Evolutionary conservation across 768 basidiomycete species (phyloP).

Genomic region (Suillus cothurnatus): DNA sequence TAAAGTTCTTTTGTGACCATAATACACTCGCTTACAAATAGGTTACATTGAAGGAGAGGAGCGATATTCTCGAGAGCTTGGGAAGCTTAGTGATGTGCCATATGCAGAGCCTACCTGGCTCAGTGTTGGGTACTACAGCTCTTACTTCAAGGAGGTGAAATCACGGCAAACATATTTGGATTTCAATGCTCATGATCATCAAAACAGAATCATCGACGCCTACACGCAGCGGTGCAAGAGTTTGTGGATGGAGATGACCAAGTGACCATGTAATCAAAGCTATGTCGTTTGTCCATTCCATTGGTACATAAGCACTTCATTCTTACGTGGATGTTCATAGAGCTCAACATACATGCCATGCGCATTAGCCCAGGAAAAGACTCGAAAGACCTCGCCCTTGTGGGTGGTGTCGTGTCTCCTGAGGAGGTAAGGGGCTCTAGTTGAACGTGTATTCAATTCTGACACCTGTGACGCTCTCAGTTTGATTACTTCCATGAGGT

Average conservation of each 20-base stretch:
- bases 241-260: constrained; percentile 64
- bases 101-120: constrained; percentile 85
- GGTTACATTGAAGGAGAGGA: constrained; percentile 63
- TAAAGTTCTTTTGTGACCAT: constrained; percentile 69
- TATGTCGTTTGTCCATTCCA: constrained; percentile 44
- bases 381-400: constrained; percentile 75
- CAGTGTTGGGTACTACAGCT: constrained; percentile 60
- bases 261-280: constrained; percentile 52
- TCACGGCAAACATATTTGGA: background rate
- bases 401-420: constrained; percentile 78
- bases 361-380: constrained; percentile 82
- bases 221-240: constrained; percentile 49
- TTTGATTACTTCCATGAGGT: constrained; percentile 92
- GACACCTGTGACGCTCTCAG: constrained; percentile 21
- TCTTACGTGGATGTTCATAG: constrained; percentile 19
- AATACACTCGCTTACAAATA: constrained; percentile 64
- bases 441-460: constrained; percentile 5
- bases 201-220: constrained; percentile 42
- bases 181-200: constrained; percentile 39
- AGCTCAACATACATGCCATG: constrained; percentile 61
- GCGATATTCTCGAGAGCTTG: constrained; percentile 44
- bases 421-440: constrained; percentile 55
- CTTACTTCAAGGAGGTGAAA: constrained; percentile 73
- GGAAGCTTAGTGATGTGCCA: constrained; percentile 66
- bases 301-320: background rate